Conservation (phyloP, 2,329 filamentous ascomycete species). For the Saccharata proteae region DNA sequence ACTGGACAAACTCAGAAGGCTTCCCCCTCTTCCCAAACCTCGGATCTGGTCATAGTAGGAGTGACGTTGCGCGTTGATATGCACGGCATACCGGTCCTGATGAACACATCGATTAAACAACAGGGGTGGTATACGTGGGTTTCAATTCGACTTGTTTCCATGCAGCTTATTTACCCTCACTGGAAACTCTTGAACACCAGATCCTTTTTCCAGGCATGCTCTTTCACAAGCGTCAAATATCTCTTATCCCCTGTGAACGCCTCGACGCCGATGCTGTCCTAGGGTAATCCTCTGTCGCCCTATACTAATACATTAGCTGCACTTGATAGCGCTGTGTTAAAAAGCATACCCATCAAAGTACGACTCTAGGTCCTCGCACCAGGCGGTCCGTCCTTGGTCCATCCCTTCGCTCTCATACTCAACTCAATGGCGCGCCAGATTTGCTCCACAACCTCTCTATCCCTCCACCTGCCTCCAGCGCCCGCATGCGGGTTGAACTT, state of each 20-base stretch:
- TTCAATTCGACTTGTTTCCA: too few relatives aligned
- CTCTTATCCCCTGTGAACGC: background rate
- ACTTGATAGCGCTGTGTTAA: background rate
- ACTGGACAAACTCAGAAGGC: too few relatives aligned
- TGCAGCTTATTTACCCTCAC: too few relatives aligned
- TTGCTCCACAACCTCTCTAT: conserved; percentile 82
- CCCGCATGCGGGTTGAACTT: conserved; percentile 53
- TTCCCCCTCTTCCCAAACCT: background rate
- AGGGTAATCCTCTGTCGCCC: background rate
- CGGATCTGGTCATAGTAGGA: too few relatives aligned
- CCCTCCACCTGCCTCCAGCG: conserved; percentile 55
- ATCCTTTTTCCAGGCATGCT: too few relatives aligned
- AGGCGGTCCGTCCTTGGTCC: conserved; percentile 63
- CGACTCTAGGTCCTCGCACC: conserved; percentile 32
- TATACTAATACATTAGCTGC: background rate
- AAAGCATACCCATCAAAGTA: background rate
- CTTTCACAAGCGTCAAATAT: too few relatives aligned
- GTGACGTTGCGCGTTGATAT: too few relatives aligned
- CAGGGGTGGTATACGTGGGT: too few relatives aligned
- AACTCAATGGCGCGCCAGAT: conserved; percentile 86
- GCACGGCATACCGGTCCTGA: too few relatives aligned
- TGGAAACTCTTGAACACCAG: too few relatives aligned
- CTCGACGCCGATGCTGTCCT: background rate
- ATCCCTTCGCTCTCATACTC: conserved; percentile 76
- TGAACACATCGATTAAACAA: too few relatives aligned